phyloP scores from a whole-genome alignment of 805 yeast species.

The Starmerella khaoyaiensis region DNA sequence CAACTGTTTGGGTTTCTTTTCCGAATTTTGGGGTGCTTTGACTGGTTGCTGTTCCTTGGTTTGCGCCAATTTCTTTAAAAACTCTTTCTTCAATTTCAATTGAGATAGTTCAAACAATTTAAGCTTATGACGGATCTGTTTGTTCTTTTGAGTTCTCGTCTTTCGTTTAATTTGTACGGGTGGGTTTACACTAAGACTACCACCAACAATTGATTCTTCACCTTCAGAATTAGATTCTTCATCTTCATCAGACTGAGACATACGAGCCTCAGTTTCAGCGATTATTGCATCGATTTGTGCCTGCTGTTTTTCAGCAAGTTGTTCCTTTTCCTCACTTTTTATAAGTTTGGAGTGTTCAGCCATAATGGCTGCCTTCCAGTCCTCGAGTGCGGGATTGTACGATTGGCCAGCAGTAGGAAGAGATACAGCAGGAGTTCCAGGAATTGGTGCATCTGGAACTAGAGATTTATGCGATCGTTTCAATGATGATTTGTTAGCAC shows the following conservation, averaged over 20 bases:
- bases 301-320: conserved; percentile 48
- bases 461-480: neutral
- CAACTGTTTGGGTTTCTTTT: conserved; percentile 23
- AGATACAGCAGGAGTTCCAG: conserved; percentile 25
- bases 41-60: no score
- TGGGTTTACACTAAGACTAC: conserved; percentile 51
- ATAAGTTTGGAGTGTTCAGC: conserved; percentile 56
- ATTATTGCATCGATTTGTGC: conserved; percentile 46
- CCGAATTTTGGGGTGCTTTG: conserved; percentile 17
- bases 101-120: conserved; percentile 44
- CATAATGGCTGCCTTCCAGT: conserved; percentile 64
- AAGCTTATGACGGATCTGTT: conserved; percentile 47
- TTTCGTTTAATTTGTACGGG: conserved; percentile 58
- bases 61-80: conserved; percentile 5
- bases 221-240: conserved; percentile 26
- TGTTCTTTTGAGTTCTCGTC: conserved; percentile 65
- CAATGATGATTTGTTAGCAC: neutral
- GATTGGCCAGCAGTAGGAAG: conserved; percentile 80
- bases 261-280: conserved; percentile 23
- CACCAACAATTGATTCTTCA: conserved; percentile 27
- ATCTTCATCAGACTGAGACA: conserved; percentile 47
- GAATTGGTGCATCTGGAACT: conserved; percentile 21
- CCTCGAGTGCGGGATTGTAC: conserved; percentile 74
- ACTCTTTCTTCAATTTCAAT: conserved; percentile 16
- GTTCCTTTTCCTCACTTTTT: conserved; percentile 50